A percentile compares a stretch with the other conserved stretches of the same genome.
These are phyloP conservation scores for Cryomyces minteri DNA, from an alignment of 495 filamentous ascomycete species.

Conservation along the genomic window DNA sequence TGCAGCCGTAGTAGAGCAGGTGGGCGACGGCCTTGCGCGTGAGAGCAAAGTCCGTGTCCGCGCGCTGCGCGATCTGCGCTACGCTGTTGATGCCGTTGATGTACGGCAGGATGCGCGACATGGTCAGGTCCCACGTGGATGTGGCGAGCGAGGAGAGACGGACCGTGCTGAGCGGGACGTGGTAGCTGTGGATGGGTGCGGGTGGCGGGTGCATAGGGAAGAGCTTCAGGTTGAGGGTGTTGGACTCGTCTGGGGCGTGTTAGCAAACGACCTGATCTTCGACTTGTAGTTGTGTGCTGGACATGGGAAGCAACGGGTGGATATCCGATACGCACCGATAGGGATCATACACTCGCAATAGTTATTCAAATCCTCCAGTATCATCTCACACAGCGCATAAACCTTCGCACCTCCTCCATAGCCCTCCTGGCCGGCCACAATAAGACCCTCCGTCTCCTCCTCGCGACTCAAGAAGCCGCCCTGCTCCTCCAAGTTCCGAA, in stretches of 20 bases:
- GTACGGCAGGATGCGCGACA: slow-evolving; percentile 51
- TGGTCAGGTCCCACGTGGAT: slow-evolving; percentile 79
- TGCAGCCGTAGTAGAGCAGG: slow-evolving; percentile 75
- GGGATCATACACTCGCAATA: slow-evolving; percentile 98
- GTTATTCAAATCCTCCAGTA: slow-evolving; percentile 90
- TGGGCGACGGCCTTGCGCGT: slow-evolving; percentile 71
- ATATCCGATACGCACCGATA: slow-evolving; percentile 36
- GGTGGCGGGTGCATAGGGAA: slow-evolving; percentile 70
- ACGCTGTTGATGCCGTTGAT: slow-evolving; percentile 85
- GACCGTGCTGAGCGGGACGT: slow-evolving; percentile 81
- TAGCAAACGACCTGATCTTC: not conserved
- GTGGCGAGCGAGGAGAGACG: slow-evolving; percentile 58
- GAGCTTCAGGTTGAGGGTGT: slow-evolving; percentile 91
- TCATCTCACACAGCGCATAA: slow-evolving; percentile 68
- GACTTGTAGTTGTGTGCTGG: too few species aligned
- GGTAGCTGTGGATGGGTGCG: slow-evolving; percentile 59
- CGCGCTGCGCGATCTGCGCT: slow-evolving; percentile 59
- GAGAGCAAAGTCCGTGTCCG: slow-evolving; percentile 71
- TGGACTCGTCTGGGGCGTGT: slow-evolving; percentile 51
- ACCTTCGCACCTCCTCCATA: slow-evolving; percentile 40
- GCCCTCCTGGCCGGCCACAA: slow-evolving; percentile 3
- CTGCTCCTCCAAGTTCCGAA: slow-evolving; percentile 79
- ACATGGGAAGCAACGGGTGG: too few species aligned
- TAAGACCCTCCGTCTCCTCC: slow-evolving; percentile 14
- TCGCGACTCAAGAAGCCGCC: slow-evolving; percentile 53